These are phyloP conservation scores for Cutaneotrichosporon sp. DNA, from an alignment of 1,284 basidiomycete genomes.

Conservation along the genomic window DNA sequence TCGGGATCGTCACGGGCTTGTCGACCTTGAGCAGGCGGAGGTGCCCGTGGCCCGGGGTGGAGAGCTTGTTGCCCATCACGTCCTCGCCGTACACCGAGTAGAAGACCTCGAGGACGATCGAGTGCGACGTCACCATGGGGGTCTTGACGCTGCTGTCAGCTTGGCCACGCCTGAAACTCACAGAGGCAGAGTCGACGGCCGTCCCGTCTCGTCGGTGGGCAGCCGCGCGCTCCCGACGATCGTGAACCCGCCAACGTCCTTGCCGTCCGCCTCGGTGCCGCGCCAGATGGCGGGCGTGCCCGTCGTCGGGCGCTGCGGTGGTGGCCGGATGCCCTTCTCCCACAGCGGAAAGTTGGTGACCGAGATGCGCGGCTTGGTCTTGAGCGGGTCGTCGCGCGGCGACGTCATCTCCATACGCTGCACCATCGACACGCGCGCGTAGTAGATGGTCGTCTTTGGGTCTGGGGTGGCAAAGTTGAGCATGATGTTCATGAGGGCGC, in stretches of 20 bases:
- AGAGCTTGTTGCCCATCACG: constrained; percentile 19
- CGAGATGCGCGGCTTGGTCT: constrained; percentile 14
- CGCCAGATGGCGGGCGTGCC: constrained; percentile 36
- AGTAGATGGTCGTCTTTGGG: constrained; percentile 36
- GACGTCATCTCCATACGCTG: constrained; percentile 37
- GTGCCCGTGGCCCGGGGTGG: constrained; percentile 6
- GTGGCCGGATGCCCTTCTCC: constrained; percentile 24
- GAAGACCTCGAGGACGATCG: constrained; percentile 39
- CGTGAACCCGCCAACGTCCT: constrained; percentile 18
- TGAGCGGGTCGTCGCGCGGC: constrained; percentile 33
- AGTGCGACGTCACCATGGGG: constrained; percentile 41
- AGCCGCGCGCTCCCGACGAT: constrained; percentile 29
- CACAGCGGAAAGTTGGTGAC: constrained; percentile 25
- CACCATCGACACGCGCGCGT: constrained; percentile 31
- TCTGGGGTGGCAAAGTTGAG: constrained; percentile 26
- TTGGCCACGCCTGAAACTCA: too few relatives aligned
- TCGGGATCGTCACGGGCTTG: constrained; percentile 16
- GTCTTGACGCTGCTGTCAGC: constrained; percentile 34
- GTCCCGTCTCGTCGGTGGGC: constrained; percentile 39
- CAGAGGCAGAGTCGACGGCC: constrained; percentile 40
- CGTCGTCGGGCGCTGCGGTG: constrained; percentile 14
- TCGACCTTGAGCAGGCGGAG: constrained; percentile 17
- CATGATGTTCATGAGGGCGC: constrained; percentile 30
- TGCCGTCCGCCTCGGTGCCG: constrained; percentile 23
- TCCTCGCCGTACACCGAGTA: constrained; percentile 44